Conservation (phyloP, 345 rosid species). For the Triadica sebifera region DNA sequence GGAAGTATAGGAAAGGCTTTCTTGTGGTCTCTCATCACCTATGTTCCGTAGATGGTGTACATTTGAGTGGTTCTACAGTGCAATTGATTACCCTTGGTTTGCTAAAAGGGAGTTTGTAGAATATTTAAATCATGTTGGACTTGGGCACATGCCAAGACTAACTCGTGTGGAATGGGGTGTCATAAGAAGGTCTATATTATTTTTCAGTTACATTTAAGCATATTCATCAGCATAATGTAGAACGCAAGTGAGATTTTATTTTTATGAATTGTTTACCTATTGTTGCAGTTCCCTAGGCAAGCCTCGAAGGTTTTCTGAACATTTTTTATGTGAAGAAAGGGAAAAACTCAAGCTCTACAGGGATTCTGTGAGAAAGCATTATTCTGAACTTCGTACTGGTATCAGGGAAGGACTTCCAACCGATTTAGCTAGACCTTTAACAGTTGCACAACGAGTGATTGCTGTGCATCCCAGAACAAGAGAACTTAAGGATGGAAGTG, state of each 20-base stretch:
- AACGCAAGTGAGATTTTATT: neutral
- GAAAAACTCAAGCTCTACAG: slow-evolving; percentile 32
- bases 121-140: slow-evolving; percentile 36
- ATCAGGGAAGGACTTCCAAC: slow-evolving; percentile 34
- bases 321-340: slow-evolving; percentile 28
- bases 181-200: slow-evolving; percentile 24
- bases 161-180: slow-evolving; percentile 39
- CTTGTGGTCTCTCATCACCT: slow-evolving; percentile 26
- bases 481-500: slow-evolving; percentile 32
- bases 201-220: neutral
- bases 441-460: slow-evolving; percentile 31
- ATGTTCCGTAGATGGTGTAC: slow-evolving; percentile 30
- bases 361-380: slow-evolving; percentile 36
- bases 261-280: neutral
- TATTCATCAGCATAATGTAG: too few relatives aligned
- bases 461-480: slow-evolving; percentile 34
- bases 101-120: slow-evolving; percentile 37
- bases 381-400: slow-evolving; percentile 26
- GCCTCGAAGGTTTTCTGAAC: slow-evolving; percentile 36
- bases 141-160: slow-evolving; percentile 30
- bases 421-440: slow-evolving; percentile 37
- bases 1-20: slow-evolving; percentile 21
- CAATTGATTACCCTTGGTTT: slow-evolving; percentile 42
- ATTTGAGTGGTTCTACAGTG: slow-evolving; percentile 38
- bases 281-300: slow-evolving; percentile 33